Percentiles rank a stretch among this genome's conserved stretches.
Evolutionary conservation across 2,329 filamentous ascomycete genomes (phyloP).

Genomic region (Penicillium brasilianum): DNA sequence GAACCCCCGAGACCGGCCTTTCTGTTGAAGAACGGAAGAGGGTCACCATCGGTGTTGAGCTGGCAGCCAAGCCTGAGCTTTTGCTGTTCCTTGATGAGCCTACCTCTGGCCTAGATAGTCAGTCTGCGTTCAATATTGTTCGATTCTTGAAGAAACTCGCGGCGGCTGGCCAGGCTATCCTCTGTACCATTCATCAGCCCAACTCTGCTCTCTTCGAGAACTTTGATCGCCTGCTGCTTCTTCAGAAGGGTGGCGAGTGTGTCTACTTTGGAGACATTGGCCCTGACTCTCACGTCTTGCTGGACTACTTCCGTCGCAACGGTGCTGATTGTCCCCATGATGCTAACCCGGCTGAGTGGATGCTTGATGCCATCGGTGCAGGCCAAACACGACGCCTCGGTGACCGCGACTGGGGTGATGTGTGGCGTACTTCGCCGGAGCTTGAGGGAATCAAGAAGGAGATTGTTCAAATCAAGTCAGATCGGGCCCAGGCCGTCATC

Average conservation of each 20-base stretch:
- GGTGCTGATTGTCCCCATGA: slow-evolving; percentile 57
- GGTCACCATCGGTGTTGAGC: slow-evolving; percentile 46
- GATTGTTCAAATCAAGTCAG: slow-evolving; percentile 69
- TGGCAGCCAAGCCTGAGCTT: slow-evolving; percentile 54
- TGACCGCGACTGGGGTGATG: slow-evolving; percentile 76
- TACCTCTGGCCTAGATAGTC: slow-evolving; percentile 63
- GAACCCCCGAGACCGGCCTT: slow-evolving; percentile 63
- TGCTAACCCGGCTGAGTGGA: slow-evolving; percentile 59
- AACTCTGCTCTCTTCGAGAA: slow-evolving; percentile 61
- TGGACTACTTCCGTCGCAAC: slow-evolving; percentile 59
- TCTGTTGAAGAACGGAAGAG: slow-evolving; percentile 58
- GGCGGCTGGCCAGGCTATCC: slow-evolving; percentile 62
- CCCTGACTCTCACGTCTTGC: slow-evolving; percentile 53
- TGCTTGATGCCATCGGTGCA: slow-evolving; percentile 70
- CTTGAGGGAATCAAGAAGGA: slow-evolving; percentile 68
- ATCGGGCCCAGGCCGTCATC: slow-evolving; percentile 58
- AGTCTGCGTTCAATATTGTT: slow-evolving; percentile 64
- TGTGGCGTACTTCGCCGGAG: slow-evolving; percentile 77
- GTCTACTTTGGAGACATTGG: slow-evolving; percentile 63
- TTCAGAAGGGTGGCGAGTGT: slow-evolving; percentile 59
- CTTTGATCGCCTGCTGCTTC: slow-evolving; percentile 62
- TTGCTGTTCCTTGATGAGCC: slow-evolving; percentile 70
- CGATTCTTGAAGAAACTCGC: slow-evolving; percentile 65
- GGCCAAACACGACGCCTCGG: slow-evolving; percentile 74
- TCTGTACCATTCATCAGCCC: slow-evolving; percentile 67